A percentile compares a stretch with the other conserved stretches of the same genome.
phyloP scores from a whole-genome alignment of 306 rosid species.

The Casuarina cunninghamiana region DNA sequence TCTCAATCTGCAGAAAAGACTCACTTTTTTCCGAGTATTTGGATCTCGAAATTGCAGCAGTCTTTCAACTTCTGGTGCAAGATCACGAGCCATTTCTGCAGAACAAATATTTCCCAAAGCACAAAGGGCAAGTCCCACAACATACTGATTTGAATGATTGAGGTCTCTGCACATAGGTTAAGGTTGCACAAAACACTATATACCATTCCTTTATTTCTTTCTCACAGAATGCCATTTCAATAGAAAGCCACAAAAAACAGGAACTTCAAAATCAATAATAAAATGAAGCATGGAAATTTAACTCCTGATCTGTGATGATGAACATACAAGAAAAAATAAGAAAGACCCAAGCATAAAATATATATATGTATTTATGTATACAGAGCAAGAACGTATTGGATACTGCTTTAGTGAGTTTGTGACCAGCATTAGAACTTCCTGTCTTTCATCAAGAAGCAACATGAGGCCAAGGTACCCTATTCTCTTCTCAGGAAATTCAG shows the following conservation, averaged over 20 bases:
- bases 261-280: not conserved
- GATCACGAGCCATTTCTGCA: constrained; percentile 99
- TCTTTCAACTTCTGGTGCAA: constrained; percentile 95
- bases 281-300: not conserved
- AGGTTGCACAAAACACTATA: constrained; percentile 45
- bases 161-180: constrained; percentile 85
- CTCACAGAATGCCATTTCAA: constrained; percentile 22
- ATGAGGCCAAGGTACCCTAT: constrained; percentile 98
- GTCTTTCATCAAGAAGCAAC: constrained; percentile 99
- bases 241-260: constrained; percentile 10
- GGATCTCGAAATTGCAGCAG: constrained; percentile 93
- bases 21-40: constrained; percentile 91
- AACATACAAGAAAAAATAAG: constrained; percentile 18
- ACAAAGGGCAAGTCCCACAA: constrained; percentile 99
- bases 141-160: constrained; percentile 91
- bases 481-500: constrained; percentile 99
- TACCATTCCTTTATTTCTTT: constrained; percentile 25
- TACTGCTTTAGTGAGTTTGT: constrained; percentile 98
- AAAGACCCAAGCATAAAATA: constrained; percentile 14
- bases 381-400: constrained; percentile 38
- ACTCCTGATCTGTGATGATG: not conserved
- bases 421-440: constrained; percentile 98
- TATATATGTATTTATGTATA: not conserved
- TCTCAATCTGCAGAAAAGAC: constrained; percentile 15
- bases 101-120: constrained; percentile 99